Base-by-base conservation (phyloP, 345 rosid species). In the Salix dunnii region DNA sequence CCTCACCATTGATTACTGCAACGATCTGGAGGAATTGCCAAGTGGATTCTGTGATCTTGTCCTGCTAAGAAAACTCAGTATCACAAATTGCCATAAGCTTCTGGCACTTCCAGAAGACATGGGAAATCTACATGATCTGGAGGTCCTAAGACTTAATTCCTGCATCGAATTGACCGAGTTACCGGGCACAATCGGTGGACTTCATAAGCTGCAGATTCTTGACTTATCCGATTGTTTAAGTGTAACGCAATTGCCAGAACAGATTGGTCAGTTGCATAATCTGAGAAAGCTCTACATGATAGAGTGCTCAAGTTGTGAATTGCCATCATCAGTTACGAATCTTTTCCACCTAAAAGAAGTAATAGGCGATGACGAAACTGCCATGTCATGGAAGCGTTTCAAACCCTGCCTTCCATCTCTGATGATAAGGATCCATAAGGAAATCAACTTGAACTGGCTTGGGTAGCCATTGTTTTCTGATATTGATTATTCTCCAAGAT, bases 361-460 rank as follows among this genome's bases (percentile, higher is more conserved):
- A 21, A 70, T 76, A 16, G 35, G 76, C 2, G 85, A 83, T 14
- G 65, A 76, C 69, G 83, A 83, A 46, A 76, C 77, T 10, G 83
- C 81, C n/a, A 42, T 2, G 33, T 27, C 42, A 27, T 83, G 85
- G 85, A 27, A 48, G 25, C 18, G 0, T 27, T 79, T 76, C 67
- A 14, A n/a, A 38, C n/a, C 17, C 14, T 48, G 13, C 11, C 75
- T 79, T 2, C 33, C 38, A 23, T 49, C 49, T 33, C 63, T 83
- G 58, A 63, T 1, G 14, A 63, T 76, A 27, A 73, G 62, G 68
- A 76, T 76, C 31, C 83, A 62, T 6, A 77, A 73, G 63, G 83
- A 76, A 35, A n/a, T 71, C 70, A 82, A 76, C 70, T 74, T 83
- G 30, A 68, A 79, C 62, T 83, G 85, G 82, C 82, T 79, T 68